phyloP scores from a whole-genome alignment of 805 yeast genomes.

The Candida endomychidarum region DNA sequence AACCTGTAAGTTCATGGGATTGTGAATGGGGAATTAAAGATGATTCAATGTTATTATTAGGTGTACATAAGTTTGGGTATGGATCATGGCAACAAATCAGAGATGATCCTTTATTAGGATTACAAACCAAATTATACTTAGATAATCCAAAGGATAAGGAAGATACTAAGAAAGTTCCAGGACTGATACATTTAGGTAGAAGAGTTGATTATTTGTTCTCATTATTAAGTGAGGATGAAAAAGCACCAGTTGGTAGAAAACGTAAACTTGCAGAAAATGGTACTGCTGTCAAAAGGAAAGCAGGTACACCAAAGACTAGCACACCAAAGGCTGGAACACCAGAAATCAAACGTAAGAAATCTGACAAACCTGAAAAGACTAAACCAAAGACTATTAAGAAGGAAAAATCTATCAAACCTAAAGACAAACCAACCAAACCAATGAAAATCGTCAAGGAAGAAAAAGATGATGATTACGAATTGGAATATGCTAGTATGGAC shows the following conservation, averaged over 20 bases:
- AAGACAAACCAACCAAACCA: constrained; percentile 13
- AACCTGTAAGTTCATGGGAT: constrained; percentile 87
- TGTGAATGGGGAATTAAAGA: constrained; percentile 82
- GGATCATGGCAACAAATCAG: constrained; percentile 94
- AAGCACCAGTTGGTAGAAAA: constrained; percentile 21
- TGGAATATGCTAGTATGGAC: constrained; percentile 77
- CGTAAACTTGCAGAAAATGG: constrained; percentile 17
- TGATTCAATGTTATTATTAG: constrained; percentile 83
- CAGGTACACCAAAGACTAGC: constrained; percentile 15
- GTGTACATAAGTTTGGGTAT: constrained; percentile 89
- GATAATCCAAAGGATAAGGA: constrained; percentile 31
- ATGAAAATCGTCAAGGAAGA: constrained; percentile 16
- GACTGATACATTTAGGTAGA: constrained; percentile 88
- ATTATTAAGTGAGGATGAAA: constrained; percentile 62
- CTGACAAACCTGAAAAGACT: constrained; percentile 10
- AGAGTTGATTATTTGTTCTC: constrained; percentile 83
- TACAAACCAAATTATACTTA: constrained; percentile 81
- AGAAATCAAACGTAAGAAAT: constrained; percentile 4
- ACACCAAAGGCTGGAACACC: constrained; percentile 14
- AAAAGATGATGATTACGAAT: constrained; percentile 26
- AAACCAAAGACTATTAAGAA: no score
- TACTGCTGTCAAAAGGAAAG: constrained; percentile 6
- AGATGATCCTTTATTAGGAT: constrained; percentile 89
- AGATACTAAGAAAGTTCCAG: constrained; percentile 70
- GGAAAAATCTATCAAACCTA: no score